Base-by-base conservation (phyloP, 1,139 yeast genomes). In the Lodderomyces elongisporus region DNA sequence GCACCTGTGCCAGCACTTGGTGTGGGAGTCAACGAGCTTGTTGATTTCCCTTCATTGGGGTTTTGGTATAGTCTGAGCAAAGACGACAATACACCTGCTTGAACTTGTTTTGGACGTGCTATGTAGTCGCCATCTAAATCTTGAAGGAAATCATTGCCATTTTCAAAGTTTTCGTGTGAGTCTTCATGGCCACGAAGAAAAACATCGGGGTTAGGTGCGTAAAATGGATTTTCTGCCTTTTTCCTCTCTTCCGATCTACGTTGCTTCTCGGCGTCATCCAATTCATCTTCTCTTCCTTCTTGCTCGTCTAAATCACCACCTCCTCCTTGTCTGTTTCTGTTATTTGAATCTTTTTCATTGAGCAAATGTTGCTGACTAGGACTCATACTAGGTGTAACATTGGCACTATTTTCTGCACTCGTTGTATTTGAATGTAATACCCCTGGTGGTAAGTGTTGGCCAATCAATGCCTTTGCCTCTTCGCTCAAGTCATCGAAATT, bases 81-180 rank as follows among this genome's bases (percentile, higher is more conserved):
- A 2, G 89, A 77, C 0, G 95, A 84, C 23, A 87, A 67, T 13
- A 87, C 89, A 51, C 96, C 96, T 17, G 87, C 85, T 43, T 81
- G 81, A 5, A 85, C 87, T 34, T 73, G 74, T 28, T 70, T 62
- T 0, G 95, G 94, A 0, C 89, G 88, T 0, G 85, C 77, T 5
- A 84, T 66, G 38, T 64, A 58, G 3, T 48, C 58, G 35, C 74
- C 83, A 14, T 70, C 75, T 24, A 57, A 62, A 17, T 64, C 49
- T 44, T 61, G 45, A 42, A 61, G 43, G 32, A 62, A 60, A 21
- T 62, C 64, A 31, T 43, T 33, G 14, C 30, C 36, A 8, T 26
- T 37, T 27, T 33, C 37, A 29, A 28, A 31, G 14, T 56, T 57
- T n/a, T n/a, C n/a, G n/a, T n/a, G n/a, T n/a, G n/a, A n/a, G n/a